A percentile compares a stretch with the other conserved stretches of the same genome.
Conservation (phyloP, 192 early-diverging fungal genomes). For the Podila verticillata region DNA sequence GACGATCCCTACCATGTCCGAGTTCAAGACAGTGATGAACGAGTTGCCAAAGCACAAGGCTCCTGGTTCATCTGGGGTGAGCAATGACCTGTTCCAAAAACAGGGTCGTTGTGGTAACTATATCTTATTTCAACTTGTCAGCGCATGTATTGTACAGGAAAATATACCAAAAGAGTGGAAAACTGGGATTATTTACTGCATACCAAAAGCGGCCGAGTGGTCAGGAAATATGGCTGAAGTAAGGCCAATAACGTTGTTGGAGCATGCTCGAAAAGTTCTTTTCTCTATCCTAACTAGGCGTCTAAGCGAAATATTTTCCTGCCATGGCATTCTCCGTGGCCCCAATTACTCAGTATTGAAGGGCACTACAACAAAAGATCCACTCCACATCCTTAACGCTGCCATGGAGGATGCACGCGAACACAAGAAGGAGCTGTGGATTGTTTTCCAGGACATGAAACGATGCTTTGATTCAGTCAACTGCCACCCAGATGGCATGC, state of each 20-base stretch:
- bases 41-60: background rate
- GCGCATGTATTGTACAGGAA: background rate
- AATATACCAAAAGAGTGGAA: constrained; percentile 5
- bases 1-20: background rate
- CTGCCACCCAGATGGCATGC: constrained; percentile 8
- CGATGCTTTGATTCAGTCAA: constrained; percentile 10
- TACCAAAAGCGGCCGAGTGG: constrained; percentile 9
- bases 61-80: background rate
- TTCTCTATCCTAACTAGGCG: constrained; percentile 7
- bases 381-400: background rate
- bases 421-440: constrained; percentile 4
- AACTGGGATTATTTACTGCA: constrained; percentile 8
- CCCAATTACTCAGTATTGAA: constrained; percentile 19
- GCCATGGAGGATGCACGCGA: constrained; percentile 15
- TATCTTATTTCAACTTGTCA: background rate
- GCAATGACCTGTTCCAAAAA: background rate
- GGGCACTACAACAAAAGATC: constrained; percentile 18
- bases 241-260: constrained; percentile 13
- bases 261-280: constrained; percentile 12
- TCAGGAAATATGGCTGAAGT: constrained; percentile 2
- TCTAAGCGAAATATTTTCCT: background rate
- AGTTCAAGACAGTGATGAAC: background rate
- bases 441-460: constrained; percentile 14
- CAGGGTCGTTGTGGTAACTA: background rate
- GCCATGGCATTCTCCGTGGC: constrained; percentile 2